A percentile compares a stretch with the other conserved stretches of the same genome.
phyloP scores from a whole-genome alignment of 2,329 filamentous ascomycete genomes.

The Sclerotiophoma versabilis region DNA sequence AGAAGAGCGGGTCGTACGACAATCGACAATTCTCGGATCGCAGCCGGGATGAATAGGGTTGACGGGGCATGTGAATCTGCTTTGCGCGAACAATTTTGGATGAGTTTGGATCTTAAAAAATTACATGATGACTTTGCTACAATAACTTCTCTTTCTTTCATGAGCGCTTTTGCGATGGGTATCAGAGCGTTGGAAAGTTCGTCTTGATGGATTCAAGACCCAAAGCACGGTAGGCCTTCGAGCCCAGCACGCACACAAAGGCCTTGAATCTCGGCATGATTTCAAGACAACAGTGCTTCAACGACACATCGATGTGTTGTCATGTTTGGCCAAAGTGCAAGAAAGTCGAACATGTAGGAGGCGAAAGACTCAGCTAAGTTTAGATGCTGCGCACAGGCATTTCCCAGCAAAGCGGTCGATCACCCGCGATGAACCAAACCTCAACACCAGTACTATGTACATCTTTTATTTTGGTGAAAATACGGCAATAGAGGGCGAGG shows the following conservation, averaged over 20 bases:
- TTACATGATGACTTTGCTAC: background rate
- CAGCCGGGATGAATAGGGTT: constrained; percentile 14
- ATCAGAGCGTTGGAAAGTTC: background rate
- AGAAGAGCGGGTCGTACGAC: constrained; percentile 22
- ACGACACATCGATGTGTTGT: background rate
- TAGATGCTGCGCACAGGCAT: constrained; percentile 4
- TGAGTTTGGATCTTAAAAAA: background rate
- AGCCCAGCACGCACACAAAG: background rate
- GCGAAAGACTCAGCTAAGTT: constrained; percentile 9
- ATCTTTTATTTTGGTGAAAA: background rate
- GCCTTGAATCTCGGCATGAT: background rate
- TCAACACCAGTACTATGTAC: background rate
- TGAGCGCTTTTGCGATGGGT: background rate
- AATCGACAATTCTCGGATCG: constrained; percentile 3
- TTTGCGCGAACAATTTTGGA: background rate
- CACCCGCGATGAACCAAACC: constrained; percentile 9
- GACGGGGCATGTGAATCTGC: constrained; percentile 2
- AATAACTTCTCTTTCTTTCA: background rate
- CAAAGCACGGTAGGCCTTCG: too few species aligned
- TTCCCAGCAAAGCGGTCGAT: constrained; percentile 11
- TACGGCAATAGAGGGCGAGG: background rate
- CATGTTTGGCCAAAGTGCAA: background rate
- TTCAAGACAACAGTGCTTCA: background rate
- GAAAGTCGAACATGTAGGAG: background rate
- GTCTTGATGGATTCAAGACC: too few species aligned